Conservation (phyloP, 768 basidiomycete species). For the Lactarius hengduanensis region DNA sequence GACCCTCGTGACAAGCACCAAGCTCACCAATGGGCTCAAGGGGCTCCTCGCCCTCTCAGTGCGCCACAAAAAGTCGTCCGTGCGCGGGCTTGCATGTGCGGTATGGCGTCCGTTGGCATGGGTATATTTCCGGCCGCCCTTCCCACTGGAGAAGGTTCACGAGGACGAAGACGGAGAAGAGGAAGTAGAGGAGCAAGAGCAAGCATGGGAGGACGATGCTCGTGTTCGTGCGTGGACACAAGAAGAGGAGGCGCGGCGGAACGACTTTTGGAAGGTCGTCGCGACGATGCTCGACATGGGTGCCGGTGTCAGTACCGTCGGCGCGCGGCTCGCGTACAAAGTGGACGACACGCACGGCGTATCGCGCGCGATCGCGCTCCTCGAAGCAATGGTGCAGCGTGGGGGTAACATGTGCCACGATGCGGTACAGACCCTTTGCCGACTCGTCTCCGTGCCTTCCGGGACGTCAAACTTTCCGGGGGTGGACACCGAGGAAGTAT, state of each 20-base stretch:
- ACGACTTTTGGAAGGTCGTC: conserved; percentile 50
- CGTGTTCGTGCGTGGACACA: conserved; percentile 28
- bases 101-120: conserved; percentile 67
- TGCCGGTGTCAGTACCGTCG: conserved; percentile 56
- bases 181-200: conserved; percentile 25
- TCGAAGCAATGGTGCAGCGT: conserved; percentile 57
- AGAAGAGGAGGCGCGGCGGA: conserved; percentile 27
- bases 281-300: conserved; percentile 55
- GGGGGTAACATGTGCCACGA: conserved; percentile 52
- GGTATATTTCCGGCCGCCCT: conserved; percentile 61
- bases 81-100: conserved; percentile 59
- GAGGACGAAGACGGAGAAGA: conserved; percentile 32
- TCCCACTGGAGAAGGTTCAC: conserved; percentile 30
- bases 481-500: not conserved
- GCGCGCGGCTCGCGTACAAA: conserved; percentile 46
- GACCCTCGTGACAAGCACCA: conserved; percentile 45
- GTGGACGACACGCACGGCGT: conserved; percentile 41
- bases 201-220: conserved; percentile 26
- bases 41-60: conserved; percentile 54
- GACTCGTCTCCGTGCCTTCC: conserved; percentile 36
- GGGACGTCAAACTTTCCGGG: not conserved
- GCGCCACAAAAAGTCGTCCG: conserved; percentile 60
- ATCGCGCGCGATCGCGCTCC: conserved; percentile 46
- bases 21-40: conserved; percentile 46
- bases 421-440: conserved; percentile 50